A percentile compares a stretch with the other conserved stretches of the same genome.
Conservation (phyloP, 2,329 filamentous ascomycete genomes). For the Penicillium sp. region DNA sequence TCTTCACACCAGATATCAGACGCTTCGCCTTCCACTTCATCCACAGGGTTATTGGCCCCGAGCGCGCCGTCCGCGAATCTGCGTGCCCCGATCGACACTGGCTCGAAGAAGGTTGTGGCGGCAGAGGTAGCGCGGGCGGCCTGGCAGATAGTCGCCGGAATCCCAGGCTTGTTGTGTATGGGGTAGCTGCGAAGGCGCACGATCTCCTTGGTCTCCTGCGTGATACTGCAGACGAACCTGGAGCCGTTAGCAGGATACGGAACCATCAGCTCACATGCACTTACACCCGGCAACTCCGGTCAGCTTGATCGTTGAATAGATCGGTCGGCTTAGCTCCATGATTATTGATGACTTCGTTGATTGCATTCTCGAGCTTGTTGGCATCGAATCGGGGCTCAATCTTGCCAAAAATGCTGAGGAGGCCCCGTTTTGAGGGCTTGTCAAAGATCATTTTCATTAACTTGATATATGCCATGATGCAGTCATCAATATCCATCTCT, state of each 20-base stretch:
- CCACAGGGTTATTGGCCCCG: slow-evolving; percentile 45
- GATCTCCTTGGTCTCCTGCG: neutral
- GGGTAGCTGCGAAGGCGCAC: slow-evolving; percentile 3
- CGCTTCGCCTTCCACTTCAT: neutral
- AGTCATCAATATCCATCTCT: slow-evolving; percentile 73
- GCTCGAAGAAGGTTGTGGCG: slow-evolving; percentile 41
- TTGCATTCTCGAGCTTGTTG: neutral
- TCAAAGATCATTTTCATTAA: slow-evolving; percentile 4
- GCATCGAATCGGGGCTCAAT: neutral
- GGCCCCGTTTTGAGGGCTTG: neutral
- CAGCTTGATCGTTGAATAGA: slow-evolving; percentile 1
- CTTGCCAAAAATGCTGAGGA: slow-evolving; percentile 42
- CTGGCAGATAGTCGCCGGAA: slow-evolving; percentile 35
- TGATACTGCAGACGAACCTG: slow-evolving; percentile 2
- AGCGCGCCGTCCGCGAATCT: slow-evolving; percentile 46
- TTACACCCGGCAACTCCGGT: neutral
- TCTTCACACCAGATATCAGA: neutral
- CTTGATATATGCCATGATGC: slow-evolving; percentile 30
- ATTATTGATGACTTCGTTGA: neutral
- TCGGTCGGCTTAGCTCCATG: neutral
- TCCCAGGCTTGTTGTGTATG: neutral
- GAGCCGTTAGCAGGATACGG: neutral
- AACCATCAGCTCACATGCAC: neutral
- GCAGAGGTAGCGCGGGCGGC: slow-evolving; percentile 46
- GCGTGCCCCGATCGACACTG: slow-evolving; percentile 35